A percentile compares a stretch with the other conserved stretches of the same genome.
phyloP scores from a whole-genome alignment of 2,329 filamentous ascomycete species.

The Apiospora rasikravindrae region DNA sequence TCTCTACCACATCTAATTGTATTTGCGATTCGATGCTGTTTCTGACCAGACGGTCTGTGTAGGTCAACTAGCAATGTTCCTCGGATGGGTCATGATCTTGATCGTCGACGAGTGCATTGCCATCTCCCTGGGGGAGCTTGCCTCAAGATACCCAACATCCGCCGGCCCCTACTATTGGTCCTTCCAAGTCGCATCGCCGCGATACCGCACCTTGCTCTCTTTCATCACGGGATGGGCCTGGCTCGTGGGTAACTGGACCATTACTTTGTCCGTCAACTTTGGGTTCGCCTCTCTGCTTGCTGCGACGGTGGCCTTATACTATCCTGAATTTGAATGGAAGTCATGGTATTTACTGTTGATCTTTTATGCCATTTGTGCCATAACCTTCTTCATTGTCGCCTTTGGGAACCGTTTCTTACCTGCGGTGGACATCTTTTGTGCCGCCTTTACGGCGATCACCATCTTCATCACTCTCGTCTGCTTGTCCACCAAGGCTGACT shows the following conservation, averaged over 20 bases:
- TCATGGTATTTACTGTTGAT: constrained; percentile 65
- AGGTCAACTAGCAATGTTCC: constrained; percentile 60
- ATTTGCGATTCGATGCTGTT: neutral
- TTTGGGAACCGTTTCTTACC: constrained; percentile 64
- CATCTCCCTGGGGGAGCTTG: constrained; percentile 55
- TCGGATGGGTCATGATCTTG: constrained; percentile 61
- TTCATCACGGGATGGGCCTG: constrained; percentile 60
- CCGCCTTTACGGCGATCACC: constrained; percentile 58
- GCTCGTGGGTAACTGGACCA: constrained; percentile 58
- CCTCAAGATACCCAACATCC: constrained; percentile 57
- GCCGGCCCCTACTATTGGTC: constrained; percentile 60
- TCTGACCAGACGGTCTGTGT: neutral
- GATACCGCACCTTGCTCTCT: constrained; percentile 50
- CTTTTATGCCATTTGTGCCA: constrained; percentile 64
- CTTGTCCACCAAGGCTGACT: constrained; percentile 58
- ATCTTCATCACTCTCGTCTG: constrained; percentile 64
- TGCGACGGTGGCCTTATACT: constrained; percentile 57
- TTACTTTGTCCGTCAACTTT: constrained; percentile 59
- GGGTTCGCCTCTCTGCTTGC: constrained; percentile 60
- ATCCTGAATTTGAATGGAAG: constrained; percentile 56
- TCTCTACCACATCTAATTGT: neutral
- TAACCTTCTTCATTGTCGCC: constrained; percentile 59
- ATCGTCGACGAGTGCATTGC: constrained; percentile 59
- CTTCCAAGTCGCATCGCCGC: constrained; percentile 51
- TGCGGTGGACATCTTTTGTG: constrained; percentile 62